Evolutionary conservation across 2,329 filamentous ascomycete species (phyloP), one percentile per base, ranked within the genome.

Genomic region (Colletotrichum agaves): DNA sequence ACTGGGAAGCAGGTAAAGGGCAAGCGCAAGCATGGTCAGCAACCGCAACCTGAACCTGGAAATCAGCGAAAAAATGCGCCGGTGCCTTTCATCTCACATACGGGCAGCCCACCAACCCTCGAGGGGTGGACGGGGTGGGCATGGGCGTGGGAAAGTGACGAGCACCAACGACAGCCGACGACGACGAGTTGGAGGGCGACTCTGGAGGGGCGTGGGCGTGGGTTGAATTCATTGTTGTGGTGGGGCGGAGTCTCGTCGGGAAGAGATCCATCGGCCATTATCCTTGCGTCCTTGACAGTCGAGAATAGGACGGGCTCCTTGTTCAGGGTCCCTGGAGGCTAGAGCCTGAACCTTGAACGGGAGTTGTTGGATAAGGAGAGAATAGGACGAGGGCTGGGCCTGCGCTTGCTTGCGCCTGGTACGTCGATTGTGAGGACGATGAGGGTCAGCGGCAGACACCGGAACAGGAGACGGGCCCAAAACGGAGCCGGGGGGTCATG

Each of bases 311-410:
- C 33, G 31, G 23, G 53, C 59, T 64, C 64, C 64, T 67, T 67
- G 64, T 67, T 67, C 64, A 65, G 64, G 64, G 61, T 60, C 64
- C 53, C 63, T 56, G 19, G 52, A 39, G 52, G 53, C 50, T 50
- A 60, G 37, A 39, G 52, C 61, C 50, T 50, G 60, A 43, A 53
- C 59, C 52, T 63, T 63, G 64, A 47, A 64, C 46, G 47, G 53
- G 60, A n/a, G n/a, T n/a, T n/a, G 64, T 59, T 64, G 64, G 53
- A 60, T 60, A 67, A 64, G 64, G 47, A 60, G 49, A 64, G 41
- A 47, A 53, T 58, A 44, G 63, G 44, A 67, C 49, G 35, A 63
- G 59, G 47, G 21, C 23, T 55, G 62, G 43, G 56, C 39, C 57
- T 49, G 47, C 57, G 39, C 47, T 33, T 27, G 47, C 41, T 19